phyloP scores from a whole-genome alignment of 768 basidiomycete species.

The Tylopilus sp. region DNA sequence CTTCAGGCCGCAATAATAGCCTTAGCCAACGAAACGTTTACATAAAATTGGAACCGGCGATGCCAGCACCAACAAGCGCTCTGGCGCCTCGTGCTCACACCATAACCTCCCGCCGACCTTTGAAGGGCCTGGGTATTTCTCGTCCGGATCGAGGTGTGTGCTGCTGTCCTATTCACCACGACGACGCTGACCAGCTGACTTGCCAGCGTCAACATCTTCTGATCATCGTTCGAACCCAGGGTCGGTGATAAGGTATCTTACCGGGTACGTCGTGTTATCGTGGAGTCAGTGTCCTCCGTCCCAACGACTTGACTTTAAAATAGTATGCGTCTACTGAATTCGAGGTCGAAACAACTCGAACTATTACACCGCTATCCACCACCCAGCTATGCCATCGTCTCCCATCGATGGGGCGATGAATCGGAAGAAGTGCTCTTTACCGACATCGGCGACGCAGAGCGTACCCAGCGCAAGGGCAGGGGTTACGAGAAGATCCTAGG shows the following conservation, averaged over 20 bases:
- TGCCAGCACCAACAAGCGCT: no score
- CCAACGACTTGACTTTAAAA: constrained; percentile 5
- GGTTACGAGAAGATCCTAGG: background rate
- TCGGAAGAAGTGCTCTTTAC: background rate
- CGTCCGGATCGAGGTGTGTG: background rate
- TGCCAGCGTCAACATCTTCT: no score
- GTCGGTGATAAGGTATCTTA: background rate
- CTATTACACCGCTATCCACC: background rate
- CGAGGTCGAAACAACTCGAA: constrained; percentile 15
- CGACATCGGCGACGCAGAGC: background rate
- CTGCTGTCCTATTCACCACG: background rate
- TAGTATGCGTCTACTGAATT: constrained; percentile 23
- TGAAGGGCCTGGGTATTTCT: no score
- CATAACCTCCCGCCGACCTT: no score
- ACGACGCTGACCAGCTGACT: background rate
- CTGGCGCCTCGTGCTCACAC: no score
- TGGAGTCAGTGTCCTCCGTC: background rate
- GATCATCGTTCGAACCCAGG: background rate
- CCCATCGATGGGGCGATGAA: background rate
- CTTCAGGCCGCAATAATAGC: no score
- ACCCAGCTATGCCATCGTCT: background rate
- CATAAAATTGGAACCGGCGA: no score
- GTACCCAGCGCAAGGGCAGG: background rate
- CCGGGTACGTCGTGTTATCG: constrained; percentile 2
- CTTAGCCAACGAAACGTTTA: no score